Percentiles rank a stretch among this genome's conserved stretches.
phyloP scores from a whole-genome alignment of 192 early-diverging fungal genomes.

The Thamnidium elegans region DNA sequence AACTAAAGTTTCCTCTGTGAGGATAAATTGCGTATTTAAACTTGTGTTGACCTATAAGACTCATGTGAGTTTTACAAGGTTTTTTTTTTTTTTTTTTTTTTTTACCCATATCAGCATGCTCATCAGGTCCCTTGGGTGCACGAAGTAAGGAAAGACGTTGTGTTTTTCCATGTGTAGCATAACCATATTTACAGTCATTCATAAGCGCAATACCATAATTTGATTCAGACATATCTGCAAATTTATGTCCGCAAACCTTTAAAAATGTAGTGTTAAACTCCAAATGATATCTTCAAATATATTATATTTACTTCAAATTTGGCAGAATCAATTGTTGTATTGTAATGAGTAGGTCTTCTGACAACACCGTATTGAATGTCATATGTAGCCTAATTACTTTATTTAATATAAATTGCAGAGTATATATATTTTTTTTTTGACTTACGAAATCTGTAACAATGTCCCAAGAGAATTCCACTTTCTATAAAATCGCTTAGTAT shows the following conservation, averaged over 20 bases:
- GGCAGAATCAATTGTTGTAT: constrained; percentile 87
- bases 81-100: background rate
- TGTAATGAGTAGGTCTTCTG: constrained; percentile 91
- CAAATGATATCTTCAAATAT: background rate
- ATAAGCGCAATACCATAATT: constrained; percentile 93
- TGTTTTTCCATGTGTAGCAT: constrained; percentile 76
- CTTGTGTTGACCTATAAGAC: constrained; percentile 62
- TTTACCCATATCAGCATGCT: constrained; percentile 61
- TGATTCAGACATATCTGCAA: constrained; percentile 91
- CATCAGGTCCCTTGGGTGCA: constrained; percentile 81
- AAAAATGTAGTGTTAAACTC: background rate
- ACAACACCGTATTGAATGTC: constrained; percentile 94
- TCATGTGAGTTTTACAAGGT: background rate
- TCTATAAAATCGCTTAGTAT: constrained; percentile 43
- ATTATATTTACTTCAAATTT: constrained; percentile 86
- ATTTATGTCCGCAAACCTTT: constrained; percentile 96
- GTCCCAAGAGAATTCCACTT: constrained; percentile 91
- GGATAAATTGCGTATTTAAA: constrained; percentile 93
- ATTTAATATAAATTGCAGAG: background rate
- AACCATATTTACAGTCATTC: constrained; percentile 98
- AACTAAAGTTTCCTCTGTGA: constrained; percentile 74
- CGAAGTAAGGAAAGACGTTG: constrained; percentile 86
- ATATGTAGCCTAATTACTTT: constrained; percentile 72
- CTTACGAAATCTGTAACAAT: constrained; percentile 65
- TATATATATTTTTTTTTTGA: background rate